Evolutionary conservation across 108 stramenopile genomes (phyloP), one percentile per base, ranked within the genome.

Genomic region (Nitzschia palea): DNA sequence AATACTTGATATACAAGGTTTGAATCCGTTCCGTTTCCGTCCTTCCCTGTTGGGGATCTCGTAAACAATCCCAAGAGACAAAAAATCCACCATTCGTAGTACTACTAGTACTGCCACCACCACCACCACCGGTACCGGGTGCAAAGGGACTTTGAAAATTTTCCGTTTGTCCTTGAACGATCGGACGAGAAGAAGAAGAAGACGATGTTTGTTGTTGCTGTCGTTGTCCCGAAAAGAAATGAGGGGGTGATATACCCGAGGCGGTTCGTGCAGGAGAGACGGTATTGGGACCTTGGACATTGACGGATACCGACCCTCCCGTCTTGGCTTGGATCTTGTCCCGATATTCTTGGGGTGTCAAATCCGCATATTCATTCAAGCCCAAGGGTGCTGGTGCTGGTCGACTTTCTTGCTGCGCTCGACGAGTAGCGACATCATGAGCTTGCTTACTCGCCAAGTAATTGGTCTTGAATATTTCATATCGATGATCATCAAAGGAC

Each of bases 291-390:
- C n/a, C 15, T 4, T 12, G 17, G 47, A 20, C 15, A 4, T 18
- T 20, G 8, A 18, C 22, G 8, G 17, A 8, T 20, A 4, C 18
- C n/a, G 17, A 18, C 4, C n/a, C n/a, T 48, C 18, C n/a, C 22
- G 47, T 48, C 22, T 12, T 48, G 15, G 47, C 47, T 48, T 48
- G 8, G 4, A 51, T 28, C 20, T 34, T 23, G 35, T 70, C 62
- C 59, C 78, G 43, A 66, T 82, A 90, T 72, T 90, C 89, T 29
- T 74, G 79, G 60, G 79, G 79, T 1, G 86, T 84, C 64, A 78
- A 80, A 52, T 90, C 89, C 14, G 83, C 89, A 56, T 72, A 86
- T 51, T 85, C 83, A 65, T 90, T 90, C 62, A 90, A 65, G 5
- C 15, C 47, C 47, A 48, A 48, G 15, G 47, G 47, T 20, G 18